Evolutionary conservation across 441 rosid species (phyloP).

Genomic region (Biscutella laevigata): DNA sequence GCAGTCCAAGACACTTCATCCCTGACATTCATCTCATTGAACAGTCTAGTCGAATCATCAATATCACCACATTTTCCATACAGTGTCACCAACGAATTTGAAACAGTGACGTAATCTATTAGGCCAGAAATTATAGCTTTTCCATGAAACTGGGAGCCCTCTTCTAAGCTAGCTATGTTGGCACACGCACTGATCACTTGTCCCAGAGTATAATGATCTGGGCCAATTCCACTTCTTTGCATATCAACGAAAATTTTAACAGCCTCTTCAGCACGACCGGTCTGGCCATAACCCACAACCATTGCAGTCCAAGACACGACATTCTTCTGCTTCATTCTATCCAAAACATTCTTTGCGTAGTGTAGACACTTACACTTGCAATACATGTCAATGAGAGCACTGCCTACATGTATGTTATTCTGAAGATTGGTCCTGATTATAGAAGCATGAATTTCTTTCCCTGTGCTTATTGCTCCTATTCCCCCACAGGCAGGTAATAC

Average conservation of each 20-base stretch:
- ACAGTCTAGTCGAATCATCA: constrained; percentile 51
- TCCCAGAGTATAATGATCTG: constrained; percentile 77
- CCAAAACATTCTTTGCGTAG: constrained; percentile 60
- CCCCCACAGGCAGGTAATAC: constrained; percentile 75
- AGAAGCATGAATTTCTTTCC: constrained; percentile 66
- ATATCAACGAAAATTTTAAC: constrained; percentile 51
- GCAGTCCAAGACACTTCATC: constrained; percentile 97
- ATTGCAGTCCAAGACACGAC: constrained; percentile 94
- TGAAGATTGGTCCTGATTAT: constrained; percentile 44
- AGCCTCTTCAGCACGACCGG: constrained; percentile 74
- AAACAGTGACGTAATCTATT: constrained; percentile 54
- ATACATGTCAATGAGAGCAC: constrained; percentile 95
- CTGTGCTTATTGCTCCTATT: constrained; percentile 46
- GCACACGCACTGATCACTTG: constrained; percentile 92
- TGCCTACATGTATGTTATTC: constrained; percentile 64
- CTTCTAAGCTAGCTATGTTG: constrained; percentile 79
- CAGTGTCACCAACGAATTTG: constrained; percentile 77
- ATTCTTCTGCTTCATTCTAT: constrained; percentile 56
- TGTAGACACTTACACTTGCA: constrained; percentile 57
- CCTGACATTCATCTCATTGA: constrained; percentile 58
- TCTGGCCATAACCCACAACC: constrained; percentile 89
- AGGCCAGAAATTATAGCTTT: constrained; percentile 57
- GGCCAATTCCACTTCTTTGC: constrained; percentile 70
- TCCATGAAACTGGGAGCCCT: constrained; percentile 84
- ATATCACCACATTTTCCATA: constrained; percentile 83